Conservation (phyloP, 2,329 filamentous ascomycete species). For the Myriosclerotinia duriaeana region DNA sequence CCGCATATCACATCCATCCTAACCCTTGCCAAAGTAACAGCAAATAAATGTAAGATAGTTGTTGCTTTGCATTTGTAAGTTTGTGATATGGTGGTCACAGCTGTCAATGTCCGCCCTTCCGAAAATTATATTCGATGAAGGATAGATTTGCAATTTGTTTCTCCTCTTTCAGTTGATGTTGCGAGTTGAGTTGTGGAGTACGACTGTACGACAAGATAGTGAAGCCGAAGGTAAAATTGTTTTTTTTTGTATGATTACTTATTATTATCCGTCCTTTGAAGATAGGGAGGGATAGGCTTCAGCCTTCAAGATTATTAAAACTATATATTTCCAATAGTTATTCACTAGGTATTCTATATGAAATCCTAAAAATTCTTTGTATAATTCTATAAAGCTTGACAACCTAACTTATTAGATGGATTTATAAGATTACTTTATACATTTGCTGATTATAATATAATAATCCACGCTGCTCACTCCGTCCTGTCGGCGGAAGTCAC, state of each 20-base stretch:
- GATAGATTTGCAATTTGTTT: conserved; percentile 9
- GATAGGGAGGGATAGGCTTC: too few relatives aligned
- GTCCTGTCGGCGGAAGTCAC: conserved; percentile 13
- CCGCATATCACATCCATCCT: conserved; percentile 21
- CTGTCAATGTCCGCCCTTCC: conserved; percentile 16
- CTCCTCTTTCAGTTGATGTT: conserved; percentile 12
- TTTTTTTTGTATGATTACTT: conserved; percentile 5
- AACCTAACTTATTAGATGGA: neutral
- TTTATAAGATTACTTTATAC: neutral
- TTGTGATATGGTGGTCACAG: conserved; percentile 11
- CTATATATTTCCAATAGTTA: too few relatives aligned
- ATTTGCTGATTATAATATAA: neutral
- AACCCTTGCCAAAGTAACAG: conserved; percentile 14
- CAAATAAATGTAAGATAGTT: conserved; percentile 12
- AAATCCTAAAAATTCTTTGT: too few relatives aligned
- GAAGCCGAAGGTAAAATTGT: conserved; percentile 11
- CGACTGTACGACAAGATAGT: conserved; percentile 13
- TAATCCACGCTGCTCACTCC: conserved; percentile 2
- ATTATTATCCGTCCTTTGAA: neutral
- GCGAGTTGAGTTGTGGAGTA: neutral
- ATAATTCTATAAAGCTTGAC: too few relatives aligned
- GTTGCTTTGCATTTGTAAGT: conserved; percentile 17
- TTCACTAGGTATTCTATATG: too few relatives aligned
- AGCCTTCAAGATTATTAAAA: too few relatives aligned
- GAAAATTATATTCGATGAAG: conserved; percentile 9